Percentiles rank a stretch among this genome's conserved stretches.
Conservation (phyloP, 805 yeast species). For the Candida orba region DNA sequence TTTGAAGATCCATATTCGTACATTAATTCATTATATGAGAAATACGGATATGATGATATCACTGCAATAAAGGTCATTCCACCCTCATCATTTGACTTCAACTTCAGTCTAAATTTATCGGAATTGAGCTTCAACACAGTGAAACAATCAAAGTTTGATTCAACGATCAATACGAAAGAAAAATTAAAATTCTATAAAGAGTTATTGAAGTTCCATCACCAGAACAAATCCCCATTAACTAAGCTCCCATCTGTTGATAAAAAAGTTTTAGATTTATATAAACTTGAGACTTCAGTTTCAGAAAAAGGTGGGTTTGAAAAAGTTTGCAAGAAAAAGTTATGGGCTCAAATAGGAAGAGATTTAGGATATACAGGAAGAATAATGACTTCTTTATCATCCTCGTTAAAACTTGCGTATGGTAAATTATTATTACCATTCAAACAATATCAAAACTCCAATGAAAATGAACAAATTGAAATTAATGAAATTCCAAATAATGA, state of each 20-base stretch:
- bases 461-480: background rate
- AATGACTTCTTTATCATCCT: constrained; percentile 63
- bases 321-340: constrained; percentile 58
- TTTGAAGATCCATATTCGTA: constrained; percentile 50
- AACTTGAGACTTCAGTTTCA: constrained; percentile 49
- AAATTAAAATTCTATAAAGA: constrained; percentile 42
- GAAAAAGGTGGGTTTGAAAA: constrained; percentile 58
- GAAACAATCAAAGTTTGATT: constrained; percentile 36
- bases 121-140: constrained; percentile 45
- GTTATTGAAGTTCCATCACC: constrained; percentile 35
- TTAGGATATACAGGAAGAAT: constrained; percentile 68
- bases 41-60: constrained; percentile 38
- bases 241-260: constrained; percentile 64
- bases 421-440: constrained; percentile 30
- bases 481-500: constrained; percentile 5
- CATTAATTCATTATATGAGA: constrained; percentile 34
- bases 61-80: constrained; percentile 62
- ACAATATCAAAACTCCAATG: constrained; percentile 7
- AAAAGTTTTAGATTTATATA: constrained; percentile 56
- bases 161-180: constrained; percentile 33
- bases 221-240: constrained; percentile 23
- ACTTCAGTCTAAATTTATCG: constrained; percentile 34
- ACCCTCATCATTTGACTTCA: constrained; percentile 34
- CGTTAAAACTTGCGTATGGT: constrained; percentile 54
- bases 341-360: constrained; percentile 83